Evolutionary conservation across 139 green algal genomes (phyloP).

Genomic region (Coelastrella sp.): DNA sequence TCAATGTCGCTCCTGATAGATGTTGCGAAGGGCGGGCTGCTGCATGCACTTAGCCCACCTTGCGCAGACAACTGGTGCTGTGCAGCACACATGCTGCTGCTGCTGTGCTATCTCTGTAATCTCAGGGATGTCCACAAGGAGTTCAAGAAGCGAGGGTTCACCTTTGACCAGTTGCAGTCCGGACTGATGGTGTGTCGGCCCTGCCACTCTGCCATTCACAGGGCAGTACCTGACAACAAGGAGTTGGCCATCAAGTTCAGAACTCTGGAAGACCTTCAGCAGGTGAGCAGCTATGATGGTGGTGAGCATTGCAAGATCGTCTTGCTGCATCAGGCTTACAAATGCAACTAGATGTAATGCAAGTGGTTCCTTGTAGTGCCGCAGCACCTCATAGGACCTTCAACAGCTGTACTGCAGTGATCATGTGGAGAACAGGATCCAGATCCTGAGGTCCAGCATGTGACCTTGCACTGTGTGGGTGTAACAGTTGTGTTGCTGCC

Average conservation of each 20-base stretch:
- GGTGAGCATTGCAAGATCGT: neutral
- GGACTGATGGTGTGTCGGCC: slow-evolving; percentile 44
- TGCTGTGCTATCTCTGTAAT: neutral
- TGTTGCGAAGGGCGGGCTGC: neutral
- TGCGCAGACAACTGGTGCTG: neutral
- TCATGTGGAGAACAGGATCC: too few relatives aligned
- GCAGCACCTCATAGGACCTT: too few relatives aligned
- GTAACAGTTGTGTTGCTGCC: too few relatives aligned
- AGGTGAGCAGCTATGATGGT: neutral
- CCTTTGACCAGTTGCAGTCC: slow-evolving; percentile 35
- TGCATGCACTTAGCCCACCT: neutral
- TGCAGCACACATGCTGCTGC: neutral
- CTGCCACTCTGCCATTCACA: slow-evolving; percentile 49
- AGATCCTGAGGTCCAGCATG: too few relatives aligned
- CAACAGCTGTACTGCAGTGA: too few relatives aligned
- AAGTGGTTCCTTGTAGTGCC: too few relatives aligned
- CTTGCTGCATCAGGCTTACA: neutral
- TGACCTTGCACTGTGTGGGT: too few relatives aligned
- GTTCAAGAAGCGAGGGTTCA: slow-evolving; percentile 40
- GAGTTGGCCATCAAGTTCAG: slow-evolving; percentile 29
- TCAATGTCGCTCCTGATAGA: too few relatives aligned
- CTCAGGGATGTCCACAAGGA: slow-evolving; percentile 50
- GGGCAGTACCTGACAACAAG: slow-evolving; percentile 47
- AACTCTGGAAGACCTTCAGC: neutral
- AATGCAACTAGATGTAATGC: neutral